These are phyloP conservation scores for Neodidymelliopsis sp. DNA, from an alignment of 2,329 filamentous ascomycete species.

Conservation along the genomic window DNA sequence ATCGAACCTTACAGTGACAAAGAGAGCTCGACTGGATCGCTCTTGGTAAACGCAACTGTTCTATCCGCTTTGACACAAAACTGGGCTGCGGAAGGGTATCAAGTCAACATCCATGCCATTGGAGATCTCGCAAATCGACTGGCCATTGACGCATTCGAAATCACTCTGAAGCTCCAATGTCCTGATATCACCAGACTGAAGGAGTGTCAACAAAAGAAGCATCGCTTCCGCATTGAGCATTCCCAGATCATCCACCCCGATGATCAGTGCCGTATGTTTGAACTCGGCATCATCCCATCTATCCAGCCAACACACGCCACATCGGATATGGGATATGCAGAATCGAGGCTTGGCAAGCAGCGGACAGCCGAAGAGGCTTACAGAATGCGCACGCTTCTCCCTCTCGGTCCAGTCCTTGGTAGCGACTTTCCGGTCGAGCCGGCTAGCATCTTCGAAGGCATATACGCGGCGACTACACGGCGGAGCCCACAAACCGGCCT, in stretches of 20 bases:
- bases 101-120: constrained; percentile 77
- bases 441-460: constrained; percentile 70
- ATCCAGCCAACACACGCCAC: constrained; percentile 78
- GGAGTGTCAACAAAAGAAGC: constrained; percentile 64
- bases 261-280: constrained; percentile 67
- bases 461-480: constrained; percentile 72
- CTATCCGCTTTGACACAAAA: constrained; percentile 61
- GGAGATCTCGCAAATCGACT: constrained; percentile 73
- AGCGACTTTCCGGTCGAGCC: constrained; percentile 78
- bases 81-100: constrained; percentile 69
- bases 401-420: constrained; percentile 64
- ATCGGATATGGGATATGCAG: constrained; percentile 73
- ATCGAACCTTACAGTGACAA: constrained; percentile 74
- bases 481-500: constrained; percentile 61
- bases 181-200: constrained; percentile 43
- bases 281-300: constrained; percentile 69
- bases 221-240: constrained; percentile 74
- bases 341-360: constrained; percentile 63
- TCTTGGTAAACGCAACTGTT: constrained; percentile 70
- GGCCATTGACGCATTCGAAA: constrained; percentile 68
- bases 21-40: constrained; percentile 66
- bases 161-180: constrained; percentile 64
- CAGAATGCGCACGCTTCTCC: constrained; percentile 69
- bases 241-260: constrained; percentile 72
- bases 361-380: constrained; percentile 68